Conservation (phyloP, 1,284 basidiomycete species). For the Gymnopus androsaceus region DNA sequence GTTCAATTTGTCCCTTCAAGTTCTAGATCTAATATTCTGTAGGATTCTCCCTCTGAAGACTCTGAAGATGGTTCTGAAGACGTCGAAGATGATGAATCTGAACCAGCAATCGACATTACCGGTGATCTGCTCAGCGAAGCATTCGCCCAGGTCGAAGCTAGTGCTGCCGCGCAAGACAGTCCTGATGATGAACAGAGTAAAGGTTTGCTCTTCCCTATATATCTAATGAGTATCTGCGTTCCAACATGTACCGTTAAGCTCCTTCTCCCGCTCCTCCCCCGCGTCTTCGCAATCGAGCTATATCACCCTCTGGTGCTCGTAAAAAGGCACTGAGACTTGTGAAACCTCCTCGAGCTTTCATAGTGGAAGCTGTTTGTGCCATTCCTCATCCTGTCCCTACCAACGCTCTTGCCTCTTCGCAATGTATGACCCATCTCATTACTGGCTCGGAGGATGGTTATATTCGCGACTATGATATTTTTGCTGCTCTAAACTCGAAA, state of each 20-base stretch:
- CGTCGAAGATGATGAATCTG: conserved; percentile 45
- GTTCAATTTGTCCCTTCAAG: conserved; percentile 28
- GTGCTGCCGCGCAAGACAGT: conserved; percentile 8
- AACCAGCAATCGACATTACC: conserved; percentile 25
- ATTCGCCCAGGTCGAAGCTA: conserved; percentile 11
- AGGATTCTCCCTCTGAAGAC: conserved; percentile 56
- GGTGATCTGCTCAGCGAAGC: conserved; percentile 14
- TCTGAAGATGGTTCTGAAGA: conserved; percentile 63
- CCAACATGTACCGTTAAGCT: conserved; percentile 17
- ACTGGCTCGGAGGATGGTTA: conserved; percentile 95
- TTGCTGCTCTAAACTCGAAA: conserved; percentile 85
- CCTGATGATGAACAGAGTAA: conserved; percentile 24
- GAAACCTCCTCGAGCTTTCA: conserved; percentile 60
- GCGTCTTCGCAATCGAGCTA: conserved; percentile 49
- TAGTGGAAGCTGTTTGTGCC: conserved; percentile 92
- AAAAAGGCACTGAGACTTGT: conserved; percentile 41
- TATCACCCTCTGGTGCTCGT: conserved; percentile 64
- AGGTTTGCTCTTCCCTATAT: conserved; percentile 15
- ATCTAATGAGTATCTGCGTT: not conserved
- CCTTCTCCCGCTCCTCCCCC: conserved; percentile 31
- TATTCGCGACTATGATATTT: conserved; percentile 92
- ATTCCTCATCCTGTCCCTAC: conserved; percentile 88
- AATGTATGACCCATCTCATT: conserved; percentile 88
- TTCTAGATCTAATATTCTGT: conserved; percentile 7
- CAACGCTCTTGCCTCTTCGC: conserved; percentile 81